A percentile compares a stretch with the other conserved stretches of the same genome.
These are phyloP conservation scores for Drosera capensis DNA, from an alignment of 148 eudicot species.

Conservation along the genomic window DNA sequence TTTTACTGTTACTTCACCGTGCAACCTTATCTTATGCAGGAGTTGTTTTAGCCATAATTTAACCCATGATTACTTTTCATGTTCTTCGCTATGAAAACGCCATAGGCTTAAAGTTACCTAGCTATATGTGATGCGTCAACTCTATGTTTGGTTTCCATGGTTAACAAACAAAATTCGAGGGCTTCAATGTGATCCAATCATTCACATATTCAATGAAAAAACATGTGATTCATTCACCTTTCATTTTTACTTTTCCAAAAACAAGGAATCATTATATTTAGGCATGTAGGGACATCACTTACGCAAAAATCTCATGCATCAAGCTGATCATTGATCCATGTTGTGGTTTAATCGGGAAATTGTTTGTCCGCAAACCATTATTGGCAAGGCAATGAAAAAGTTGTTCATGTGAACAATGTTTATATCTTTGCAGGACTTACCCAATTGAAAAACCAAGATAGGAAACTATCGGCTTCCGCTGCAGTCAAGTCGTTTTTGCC, in stretches of 20 bases:
- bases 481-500: conserved; percentile 35
- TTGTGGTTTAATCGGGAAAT: background rate
- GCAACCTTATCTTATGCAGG: background rate
- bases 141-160: background rate
- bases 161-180: conserved; percentile 6
- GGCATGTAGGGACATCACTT: background rate
- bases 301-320: background rate
- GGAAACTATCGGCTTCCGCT: conserved; percentile 28
- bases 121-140: background rate
- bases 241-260: background rate
- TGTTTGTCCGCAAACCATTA: background rate
- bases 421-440: conserved; percentile 32
- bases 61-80: background rate
- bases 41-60: background rate
- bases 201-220: background rate
- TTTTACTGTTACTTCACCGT: conserved; percentile 1
- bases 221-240: background rate
- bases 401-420: background rate
- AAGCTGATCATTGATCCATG: background rate
- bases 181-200: conserved; percentile 13
- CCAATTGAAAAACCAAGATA: conserved; percentile 48
- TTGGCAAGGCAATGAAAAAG: background rate
- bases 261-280: background rate
- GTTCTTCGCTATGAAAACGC: background rate
- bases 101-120: background rate